These are phyloP conservation scores for Phaeotremella skinneri DNA, from an alignment of 768 basidiomycete genomes.

Conservation along the genomic window DNA sequence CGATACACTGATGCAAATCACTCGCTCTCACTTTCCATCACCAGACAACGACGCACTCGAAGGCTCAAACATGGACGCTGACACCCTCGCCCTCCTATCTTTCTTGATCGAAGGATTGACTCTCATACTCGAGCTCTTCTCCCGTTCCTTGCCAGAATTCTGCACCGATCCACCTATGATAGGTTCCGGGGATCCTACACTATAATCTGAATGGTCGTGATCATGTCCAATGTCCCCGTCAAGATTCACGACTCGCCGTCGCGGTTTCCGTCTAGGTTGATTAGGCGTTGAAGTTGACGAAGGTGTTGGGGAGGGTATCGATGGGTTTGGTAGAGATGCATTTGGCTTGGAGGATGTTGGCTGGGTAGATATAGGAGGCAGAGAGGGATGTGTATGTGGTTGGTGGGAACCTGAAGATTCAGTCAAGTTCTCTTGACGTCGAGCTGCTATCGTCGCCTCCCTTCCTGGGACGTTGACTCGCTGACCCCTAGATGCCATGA, in stretches of 20 bases:
- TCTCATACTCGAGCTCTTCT: not conserved
- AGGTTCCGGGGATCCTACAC: not conserved
- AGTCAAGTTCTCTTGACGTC: not conserved
- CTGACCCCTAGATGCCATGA: constrained; percentile 14
- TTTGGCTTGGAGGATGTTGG: not conserved
- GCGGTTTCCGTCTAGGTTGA: not conserved
- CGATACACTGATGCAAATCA: not conserved
- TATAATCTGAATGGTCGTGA: not conserved
- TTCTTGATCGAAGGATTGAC: constrained; percentile 9
- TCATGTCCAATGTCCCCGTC: constrained; percentile 11
- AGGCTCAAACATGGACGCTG: constrained; percentile 32
- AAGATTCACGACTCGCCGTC: constrained; percentile 37
- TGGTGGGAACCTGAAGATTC: constrained; percentile 3
- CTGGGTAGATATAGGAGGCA: not conserved
- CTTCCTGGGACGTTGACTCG: constrained; percentile 10
- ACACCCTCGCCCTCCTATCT: constrained; percentile 23
- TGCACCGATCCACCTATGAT: constrained; percentile 2
- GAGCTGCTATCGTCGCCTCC: constrained; percentile 1
- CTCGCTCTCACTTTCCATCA: not conserved
- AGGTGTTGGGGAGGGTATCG: not conserved
- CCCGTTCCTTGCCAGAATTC: constrained; percentile 2
- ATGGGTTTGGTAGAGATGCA: constrained; percentile 2
- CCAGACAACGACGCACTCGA: not conserved
- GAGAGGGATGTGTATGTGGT: not conserved
- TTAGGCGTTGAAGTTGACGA: not conserved